Evolutionary conservation across 2,329 filamentous ascomycete genomes (phyloP), one percentile per base, ranked within the genome.

Genomic region (Arachnopeziza araneosa): DNA sequence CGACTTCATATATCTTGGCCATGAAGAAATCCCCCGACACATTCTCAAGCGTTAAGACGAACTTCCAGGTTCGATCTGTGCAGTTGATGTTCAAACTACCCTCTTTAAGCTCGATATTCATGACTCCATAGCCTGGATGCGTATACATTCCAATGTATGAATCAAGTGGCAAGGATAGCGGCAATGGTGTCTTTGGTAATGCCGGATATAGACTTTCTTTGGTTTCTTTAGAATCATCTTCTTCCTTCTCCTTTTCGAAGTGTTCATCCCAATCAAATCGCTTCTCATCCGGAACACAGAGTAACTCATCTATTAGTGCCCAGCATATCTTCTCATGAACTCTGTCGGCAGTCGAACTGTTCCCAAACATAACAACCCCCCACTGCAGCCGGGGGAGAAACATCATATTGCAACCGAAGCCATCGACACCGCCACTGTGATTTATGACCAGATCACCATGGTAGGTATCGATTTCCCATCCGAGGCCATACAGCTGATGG

Each of bases 1-100:
- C 60, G 7, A 59, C 14, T 23, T 56, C 53, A 1, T 56, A 21
- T 36, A 52, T 54, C n/a, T 62, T 60, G 1, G 56, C 59, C 12
- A 62, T 53, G 57, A 67, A 65, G 30, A 63, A 64, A 24, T 63
- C 60, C 8, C 62, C 60, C 23, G 57, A 63, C 7, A 63, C 57
- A 54, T 63, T 62, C 19, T 52, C 51, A 24, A 67, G 58, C 23
- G 44, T 54, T 24, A 64, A 24, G 6, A 52, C 58, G n/a, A 60
- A 60, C 22, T 44, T 57, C 60, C 58, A 64, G 2, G 56, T 61
- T 8, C 62, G 50, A 61, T 64, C 65, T 4, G 32, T 64, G 1
- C 55, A 57, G 54, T 65, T 58, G 12, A 61, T 26, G 3, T 60
- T 26, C 32, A 67, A 32, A 22, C 55, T 63, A 3, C 48, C 62